These are phyloP conservation scores for Melanogaster broomeanus DNA, from an alignment of 768 basidiomycete genomes.

Conservation along the genomic window DNA sequence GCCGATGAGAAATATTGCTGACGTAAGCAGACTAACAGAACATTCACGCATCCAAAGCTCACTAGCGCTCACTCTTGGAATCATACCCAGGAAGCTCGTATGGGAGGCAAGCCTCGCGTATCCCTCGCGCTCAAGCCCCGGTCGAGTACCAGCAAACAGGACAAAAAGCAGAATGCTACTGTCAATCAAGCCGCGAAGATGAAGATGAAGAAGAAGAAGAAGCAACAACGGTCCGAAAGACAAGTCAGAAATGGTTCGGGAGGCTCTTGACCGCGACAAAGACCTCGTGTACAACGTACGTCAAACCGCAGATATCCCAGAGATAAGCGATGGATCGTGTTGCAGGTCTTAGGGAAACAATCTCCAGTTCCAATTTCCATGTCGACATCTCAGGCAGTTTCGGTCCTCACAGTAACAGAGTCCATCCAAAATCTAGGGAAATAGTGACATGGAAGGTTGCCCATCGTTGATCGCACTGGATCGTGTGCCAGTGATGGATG, in stretches of 20 bases:
- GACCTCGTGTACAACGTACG: conserved; percentile 27
- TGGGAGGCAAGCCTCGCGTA: conserved; percentile 11
- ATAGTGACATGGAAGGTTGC: conserved; percentile 3
- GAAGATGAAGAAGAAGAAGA: conserved; percentile 26
- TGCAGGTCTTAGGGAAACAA: conserved; percentile 13
- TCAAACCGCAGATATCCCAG: background rate
- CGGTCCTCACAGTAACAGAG: conserved; percentile 14
- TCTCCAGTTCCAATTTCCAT: background rate
- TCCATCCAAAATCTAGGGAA: conserved; percentile 21
- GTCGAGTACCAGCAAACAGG: conserved; percentile 3
- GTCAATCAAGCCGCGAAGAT: conserved; percentile 23
- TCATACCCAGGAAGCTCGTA: no score
- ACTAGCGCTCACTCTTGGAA: no score
- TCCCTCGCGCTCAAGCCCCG: conserved; percentile 5
- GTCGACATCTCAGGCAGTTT: conserved; percentile 1
- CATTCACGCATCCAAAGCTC: no score
- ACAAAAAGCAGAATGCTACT: background rate
- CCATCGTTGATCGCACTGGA: no score
- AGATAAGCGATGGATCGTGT: background rate
- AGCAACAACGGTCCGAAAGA: conserved; percentile 23
- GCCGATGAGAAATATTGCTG: conserved; percentile 9
- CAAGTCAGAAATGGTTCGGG: conserved; percentile 24
- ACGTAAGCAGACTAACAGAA: no score
- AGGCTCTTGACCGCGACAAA: conserved; percentile 27
- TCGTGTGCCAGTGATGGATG: background rate